Evolutionary conservation across 1,139 yeast species (phyloP).

Genomic region (Geotrichum candidum): DNA sequence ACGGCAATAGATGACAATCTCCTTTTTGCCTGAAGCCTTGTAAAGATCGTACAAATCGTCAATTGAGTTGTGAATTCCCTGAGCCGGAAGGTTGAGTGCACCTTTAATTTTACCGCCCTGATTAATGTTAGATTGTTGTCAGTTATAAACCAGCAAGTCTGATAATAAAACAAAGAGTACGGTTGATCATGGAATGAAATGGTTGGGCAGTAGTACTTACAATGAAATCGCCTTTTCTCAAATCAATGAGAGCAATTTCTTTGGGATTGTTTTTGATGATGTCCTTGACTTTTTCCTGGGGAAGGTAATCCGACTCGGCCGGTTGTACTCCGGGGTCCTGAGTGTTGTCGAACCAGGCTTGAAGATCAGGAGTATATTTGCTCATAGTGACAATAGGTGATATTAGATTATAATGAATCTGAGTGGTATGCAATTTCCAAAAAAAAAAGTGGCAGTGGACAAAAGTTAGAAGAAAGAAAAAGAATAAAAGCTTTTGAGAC

Average conservation of each 20-base stretch:
- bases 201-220: not conserved
- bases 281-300: constrained; percentile 21
- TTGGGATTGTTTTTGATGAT: constrained; percentile 15
- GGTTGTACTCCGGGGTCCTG: constrained; percentile 20
- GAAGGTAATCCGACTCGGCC: constrained; percentile 19
- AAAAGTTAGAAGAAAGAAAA: no score
- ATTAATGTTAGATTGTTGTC: not conserved
- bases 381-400: not conserved
- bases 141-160: no score
- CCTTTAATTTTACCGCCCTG: constrained; percentile 26
- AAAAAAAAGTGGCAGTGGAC: no score
- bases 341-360: constrained; percentile 25
- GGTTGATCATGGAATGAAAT: not conserved
- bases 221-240: constrained; percentile 25
- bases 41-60: constrained; percentile 23
- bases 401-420: no score
- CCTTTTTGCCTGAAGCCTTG: constrained; percentile 23
- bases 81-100: constrained; percentile 28
- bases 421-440: no score
- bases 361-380: constrained; percentile 16
- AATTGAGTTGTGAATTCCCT: constrained; percentile 23
- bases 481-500: no score
- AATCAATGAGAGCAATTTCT: constrained; percentile 24
- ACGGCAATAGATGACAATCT: constrained; percentile 23
- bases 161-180: no score